Conservation (phyloP, 495 filamentous ascomycete genomes). For the Chaetomium tenue region DNA sequence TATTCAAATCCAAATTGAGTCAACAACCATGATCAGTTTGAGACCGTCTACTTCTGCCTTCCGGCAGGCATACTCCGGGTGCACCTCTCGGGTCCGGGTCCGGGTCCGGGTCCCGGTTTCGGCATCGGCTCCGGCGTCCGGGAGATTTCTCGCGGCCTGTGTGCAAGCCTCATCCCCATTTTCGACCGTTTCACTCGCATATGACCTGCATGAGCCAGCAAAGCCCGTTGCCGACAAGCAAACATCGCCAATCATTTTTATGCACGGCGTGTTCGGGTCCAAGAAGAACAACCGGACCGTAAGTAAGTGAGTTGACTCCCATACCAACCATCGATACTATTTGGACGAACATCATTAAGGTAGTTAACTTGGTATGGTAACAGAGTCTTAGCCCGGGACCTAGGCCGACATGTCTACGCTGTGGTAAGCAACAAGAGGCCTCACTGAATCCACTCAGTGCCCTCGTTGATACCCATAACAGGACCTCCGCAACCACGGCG, state of each 20-base stretch:
- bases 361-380: background rate
- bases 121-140: background rate
- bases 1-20: background rate
- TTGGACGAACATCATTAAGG: too few relatives aligned
- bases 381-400: slow-evolving; percentile 73
- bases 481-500: slow-evolving; percentile 95
- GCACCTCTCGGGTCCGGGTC: slow-evolving; percentile 5
- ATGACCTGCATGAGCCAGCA: slow-evolving; percentile 58
- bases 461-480: slow-evolving; percentile 36
- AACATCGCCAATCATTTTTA: slow-evolving; percentile 73
- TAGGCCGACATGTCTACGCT: slow-evolving; percentile 78
- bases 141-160: slow-evolving; percentile 7
- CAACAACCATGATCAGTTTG: slow-evolving; percentile 6
- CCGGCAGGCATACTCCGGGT: slow-evolving; percentile 5
- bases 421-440: slow-evolving; percentile 55
- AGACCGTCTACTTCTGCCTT: background rate
- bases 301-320: slow-evolving; percentile 72
- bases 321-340: too few relatives aligned
- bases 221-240: slow-evolving; percentile 38
- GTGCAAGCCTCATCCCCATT: background rate
- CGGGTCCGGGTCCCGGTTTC: slow-evolving; percentile 11
- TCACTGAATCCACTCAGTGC: background rate
- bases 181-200: slow-evolving; percentile 51
- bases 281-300: slow-evolving; percentile 95
- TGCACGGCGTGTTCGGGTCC: slow-evolving; percentile 94